These are phyloP conservation scores for Cystobasidium ongulense DNA, from an alignment of 768 basidiomycete species.

Conservation along the genomic window DNA sequence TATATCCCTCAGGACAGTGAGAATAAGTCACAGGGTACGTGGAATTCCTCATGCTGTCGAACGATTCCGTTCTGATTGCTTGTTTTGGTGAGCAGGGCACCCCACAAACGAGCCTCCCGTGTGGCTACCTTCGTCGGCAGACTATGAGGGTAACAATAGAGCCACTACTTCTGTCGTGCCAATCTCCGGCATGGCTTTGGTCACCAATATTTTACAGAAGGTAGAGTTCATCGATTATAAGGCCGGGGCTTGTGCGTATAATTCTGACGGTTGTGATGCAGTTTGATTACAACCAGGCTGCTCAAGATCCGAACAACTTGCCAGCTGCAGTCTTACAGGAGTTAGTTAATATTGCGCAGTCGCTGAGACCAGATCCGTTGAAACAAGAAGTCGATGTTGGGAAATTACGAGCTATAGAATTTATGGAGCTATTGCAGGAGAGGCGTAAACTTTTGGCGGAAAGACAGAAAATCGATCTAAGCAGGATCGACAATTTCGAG, in stretches of 20 bases:
- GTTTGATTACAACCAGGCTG: constrained; percentile 11
- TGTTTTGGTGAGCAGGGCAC: neutral
- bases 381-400: constrained; percentile 9
- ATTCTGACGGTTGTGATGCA: neutral
- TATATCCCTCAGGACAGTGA: constrained; percentile 29
- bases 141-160: constrained; percentile 51
- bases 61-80: neutral
- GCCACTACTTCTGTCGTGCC: constrained; percentile 65
- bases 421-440: constrained; percentile 23
- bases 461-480: constrained; percentile 54
- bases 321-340: neutral
- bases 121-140: constrained; percentile 61
- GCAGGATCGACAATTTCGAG: constrained; percentile 52
- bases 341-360: neutral
- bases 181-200: constrained; percentile 63
- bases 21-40: neutral
- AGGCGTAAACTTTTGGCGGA: constrained; percentile 34
- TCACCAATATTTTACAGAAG: constrained; percentile 66
- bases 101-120: constrained; percentile 48
- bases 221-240: constrained; percentile 45
- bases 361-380: neutral
- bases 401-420: constrained; percentile 2
- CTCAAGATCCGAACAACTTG: neutral
- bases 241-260: neutral
- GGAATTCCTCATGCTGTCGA: too few species aligned